These are phyloP conservation scores for Sedum album DNA, from an alignment of 164 flowering plant genomes.

Conservation along the genomic window DNA sequence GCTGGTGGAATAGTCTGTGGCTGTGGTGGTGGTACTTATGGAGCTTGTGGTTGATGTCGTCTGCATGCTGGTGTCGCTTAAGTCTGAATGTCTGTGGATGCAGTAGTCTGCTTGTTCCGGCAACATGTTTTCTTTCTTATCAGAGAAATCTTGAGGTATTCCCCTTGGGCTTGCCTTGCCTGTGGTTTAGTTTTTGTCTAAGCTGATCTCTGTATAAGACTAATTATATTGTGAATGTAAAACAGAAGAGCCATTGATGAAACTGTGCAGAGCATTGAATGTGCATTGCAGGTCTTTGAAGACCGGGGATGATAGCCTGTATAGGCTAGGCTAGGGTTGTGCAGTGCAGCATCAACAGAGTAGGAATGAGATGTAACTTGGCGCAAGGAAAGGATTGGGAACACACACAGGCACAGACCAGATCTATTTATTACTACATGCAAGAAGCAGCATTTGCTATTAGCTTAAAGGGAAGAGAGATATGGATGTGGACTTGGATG, in stretches of 20 bases:
- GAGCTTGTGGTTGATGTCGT: not conserved
- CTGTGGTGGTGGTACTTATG: not conserved
- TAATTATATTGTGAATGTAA: not conserved
- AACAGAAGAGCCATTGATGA: not conserved
- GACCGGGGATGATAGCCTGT: not conserved
- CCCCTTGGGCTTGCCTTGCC: not conserved
- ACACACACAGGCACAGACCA: not conserved
- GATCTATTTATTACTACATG: not conserved
- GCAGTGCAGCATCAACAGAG: not conserved
- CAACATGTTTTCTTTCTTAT: not conserved
- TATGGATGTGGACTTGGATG: not conserved
- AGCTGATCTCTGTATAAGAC: not conserved
- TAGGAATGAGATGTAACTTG: conserved; percentile 4
- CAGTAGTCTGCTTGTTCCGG: not conserved
- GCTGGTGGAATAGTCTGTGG: not conserved
- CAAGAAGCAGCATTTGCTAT: not conserved
- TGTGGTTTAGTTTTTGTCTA: not conserved
- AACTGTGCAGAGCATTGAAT: not conserved
- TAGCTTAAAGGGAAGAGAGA: not conserved
- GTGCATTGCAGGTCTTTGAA: not conserved
- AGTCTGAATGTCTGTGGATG: not conserved
- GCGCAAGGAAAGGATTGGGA: not conserved
- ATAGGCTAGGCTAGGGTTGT: not conserved
- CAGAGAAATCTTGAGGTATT: not conserved
- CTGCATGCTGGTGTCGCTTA: not conserved